Percentiles rank a stretch among this genome's conserved stretches.
phyloP scores from a whole-genome alignment of 1,284 basidiomycete genomes.

The Pisolithus thermaeus region DNA sequence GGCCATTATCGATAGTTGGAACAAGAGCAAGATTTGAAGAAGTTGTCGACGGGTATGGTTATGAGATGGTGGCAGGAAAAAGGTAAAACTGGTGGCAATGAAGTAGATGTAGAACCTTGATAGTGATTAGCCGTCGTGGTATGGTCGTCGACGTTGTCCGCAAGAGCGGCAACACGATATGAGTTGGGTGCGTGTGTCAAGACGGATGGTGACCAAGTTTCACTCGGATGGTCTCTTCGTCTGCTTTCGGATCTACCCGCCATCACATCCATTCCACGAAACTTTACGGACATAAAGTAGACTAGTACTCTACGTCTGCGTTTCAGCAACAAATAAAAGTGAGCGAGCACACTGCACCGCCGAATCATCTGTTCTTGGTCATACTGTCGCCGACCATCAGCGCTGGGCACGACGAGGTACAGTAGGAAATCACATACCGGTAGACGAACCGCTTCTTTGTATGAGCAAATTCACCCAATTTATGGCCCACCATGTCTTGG shows the following conservation, averaged over 20 bases:
- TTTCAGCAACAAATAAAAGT: not conserved
- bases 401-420: not conserved
- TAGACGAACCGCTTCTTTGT: conserved; percentile 80
- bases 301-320: not conserved
- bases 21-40: conserved; percentile 13
- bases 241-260: conserved; percentile 25
- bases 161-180: conserved; percentile 1
- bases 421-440: conserved; percentile 45
- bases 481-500: conserved; percentile 98
- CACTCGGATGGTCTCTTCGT: not conserved
- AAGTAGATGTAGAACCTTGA: not conserved
- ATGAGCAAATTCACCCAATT: conserved; percentile 91
- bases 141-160: not conserved
- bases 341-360: not conserved
- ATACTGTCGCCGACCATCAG: conserved; percentile 12
- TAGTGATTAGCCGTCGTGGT: conserved; percentile 1
- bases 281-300: conserved; percentile 11
- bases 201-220: not conserved
- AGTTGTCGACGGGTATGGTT: not conserved
- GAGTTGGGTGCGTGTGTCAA: not conserved
- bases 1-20: conserved; percentile 31
- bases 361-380: conserved; percentile 22
- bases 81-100: not conserved
- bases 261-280: conserved; percentile 16
- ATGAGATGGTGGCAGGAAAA: not conserved